Evolutionary conservation across 768 basidiomycete genomes (phyloP), one percentile per base, ranked within the genome.

Genomic region (Leccinellum rugosiceps): DNA sequence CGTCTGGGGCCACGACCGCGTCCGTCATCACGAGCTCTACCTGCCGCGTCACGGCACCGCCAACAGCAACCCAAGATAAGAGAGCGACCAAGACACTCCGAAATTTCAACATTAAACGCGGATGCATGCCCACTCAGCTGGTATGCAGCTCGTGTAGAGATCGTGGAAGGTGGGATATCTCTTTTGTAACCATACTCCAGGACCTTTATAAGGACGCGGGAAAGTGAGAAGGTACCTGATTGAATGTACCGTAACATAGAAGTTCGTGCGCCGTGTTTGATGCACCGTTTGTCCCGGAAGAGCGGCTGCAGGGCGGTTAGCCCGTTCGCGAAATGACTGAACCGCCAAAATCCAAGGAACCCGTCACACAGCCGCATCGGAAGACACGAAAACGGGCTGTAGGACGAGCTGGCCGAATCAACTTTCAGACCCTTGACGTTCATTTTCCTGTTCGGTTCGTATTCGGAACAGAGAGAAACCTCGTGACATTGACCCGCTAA

Each of bases 1-100:
- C 80, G 47, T 80, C 80, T 11, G 79, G 80, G 6, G 75, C 63
- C 13, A 78, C 66, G 19, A 60, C 51, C 17, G 67, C 69, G 61
- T 81, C 80, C 25, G 65, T 70, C 28, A 79, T 59, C 51, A 71
- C 66, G 23, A 77, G 64, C 55, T 72, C 67, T 11, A 59, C 58
- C 6, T 54, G 48, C 30, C 38, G 52, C 19, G 65, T 64, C 49
- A 1, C 47, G 6, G 67, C 62, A 23, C 41, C 19, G 4, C 38
- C 38, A 41, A 2, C 38, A 41, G 38, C 30, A 51, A 34, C 58
- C 21, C 32, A 64, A 0, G 58, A 55, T 34, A 52, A 26, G 26
- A 66, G 50, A 43, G 47, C 46, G 11, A 56, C 8, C 17, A 3
- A 50, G 14, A 63, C 45, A 31, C 38, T 11, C 45, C 45, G 58